Evolutionary conservation across 306 rosid species (phyloP).

Genomic region (Vigna hirtella): DNA sequence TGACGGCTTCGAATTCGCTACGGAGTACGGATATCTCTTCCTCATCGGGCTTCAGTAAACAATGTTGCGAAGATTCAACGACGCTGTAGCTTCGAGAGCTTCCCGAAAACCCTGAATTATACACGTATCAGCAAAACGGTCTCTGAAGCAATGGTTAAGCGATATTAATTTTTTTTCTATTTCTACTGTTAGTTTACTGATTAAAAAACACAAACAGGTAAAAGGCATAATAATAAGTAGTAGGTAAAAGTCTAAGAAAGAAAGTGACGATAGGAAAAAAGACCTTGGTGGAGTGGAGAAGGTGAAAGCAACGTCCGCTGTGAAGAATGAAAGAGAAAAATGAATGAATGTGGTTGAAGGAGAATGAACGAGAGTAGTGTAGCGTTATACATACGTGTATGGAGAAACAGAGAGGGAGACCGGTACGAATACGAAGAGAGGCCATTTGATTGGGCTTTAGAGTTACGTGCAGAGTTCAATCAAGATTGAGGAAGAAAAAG

Average conservation of each 20-base stretch:
- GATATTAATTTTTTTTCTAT: background rate
- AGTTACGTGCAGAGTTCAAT: background rate
- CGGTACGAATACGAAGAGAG: conserved; percentile 51
- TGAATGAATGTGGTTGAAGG: conserved; percentile 31
- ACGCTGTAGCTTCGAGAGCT: conserved; percentile 54
- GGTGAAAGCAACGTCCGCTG: conserved; percentile 51
- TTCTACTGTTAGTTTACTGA: background rate
- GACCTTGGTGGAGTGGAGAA: conserved; percentile 58
- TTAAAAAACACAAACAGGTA: conserved; percentile 31
- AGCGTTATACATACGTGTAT: conserved; percentile 36
- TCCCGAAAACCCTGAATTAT: conserved; percentile 59
- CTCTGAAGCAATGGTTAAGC: background rate
- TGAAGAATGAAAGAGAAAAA: conserved; percentile 31
- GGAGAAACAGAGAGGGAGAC: conserved; percentile 49
- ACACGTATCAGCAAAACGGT: conserved; percentile 7
- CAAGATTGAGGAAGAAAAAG: background rate
- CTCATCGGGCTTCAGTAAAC: conserved; percentile 45
- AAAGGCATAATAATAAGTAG: background rate
- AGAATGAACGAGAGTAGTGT: background rate
- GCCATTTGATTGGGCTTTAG: conserved; percentile 58
- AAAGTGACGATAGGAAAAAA: background rate
- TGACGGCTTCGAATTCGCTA: conserved; percentile 68
- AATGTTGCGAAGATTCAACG: conserved; percentile 43
- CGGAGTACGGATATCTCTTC: conserved; percentile 67
- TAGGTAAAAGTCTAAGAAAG: background rate